phyloP scores from a whole-genome alignment of 2,329 filamentous ascomycete species.

The Phyllosticta citrichinensis region DNA sequence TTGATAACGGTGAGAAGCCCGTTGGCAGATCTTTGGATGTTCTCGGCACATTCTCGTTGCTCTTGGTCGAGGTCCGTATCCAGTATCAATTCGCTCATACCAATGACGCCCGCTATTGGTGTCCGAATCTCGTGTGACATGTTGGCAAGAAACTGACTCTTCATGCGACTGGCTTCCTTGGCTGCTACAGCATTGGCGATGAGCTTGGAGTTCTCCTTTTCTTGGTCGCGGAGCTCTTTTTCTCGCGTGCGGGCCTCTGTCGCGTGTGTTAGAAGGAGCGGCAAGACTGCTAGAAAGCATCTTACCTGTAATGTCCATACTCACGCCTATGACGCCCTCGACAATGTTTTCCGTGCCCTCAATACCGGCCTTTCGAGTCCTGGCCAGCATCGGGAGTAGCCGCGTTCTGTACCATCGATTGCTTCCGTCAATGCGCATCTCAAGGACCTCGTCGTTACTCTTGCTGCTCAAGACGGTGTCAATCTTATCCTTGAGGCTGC shows the following conservation, averaged over 20 bases:
- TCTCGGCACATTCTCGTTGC: conserved; percentile 64
- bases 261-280: background rate
- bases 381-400: conserved; percentile 55
- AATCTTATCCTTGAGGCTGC: conserved; percentile 46
- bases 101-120: conserved; percentile 70
- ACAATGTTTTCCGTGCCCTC: conserved; percentile 42
- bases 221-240: conserved; percentile 51
- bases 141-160: conserved; percentile 70
- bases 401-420: conserved; percentile 62
- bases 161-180: conserved; percentile 70
- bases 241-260: conserved; percentile 54
- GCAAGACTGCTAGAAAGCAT: background rate
- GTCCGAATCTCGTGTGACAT: conserved; percentile 76
- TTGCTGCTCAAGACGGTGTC: conserved; percentile 55
- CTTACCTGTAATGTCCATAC: conserved; percentile 58
- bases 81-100: conserved; percentile 65
- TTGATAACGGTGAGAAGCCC: conserved; percentile 81
- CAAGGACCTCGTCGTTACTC: conserved; percentile 50
- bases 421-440: conserved; percentile 48
- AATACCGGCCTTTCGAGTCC: conserved; percentile 43
- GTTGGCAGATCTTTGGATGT: conserved; percentile 70
- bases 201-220: conserved; percentile 58
- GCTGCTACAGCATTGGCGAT: conserved; percentile 68
- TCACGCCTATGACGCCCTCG: conserved; percentile 67
- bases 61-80: conserved; percentile 60